phyloP scores from a whole-genome alignment of 2,329 filamentous ascomycete species.

The Westerdykella aurantiaca region DNA sequence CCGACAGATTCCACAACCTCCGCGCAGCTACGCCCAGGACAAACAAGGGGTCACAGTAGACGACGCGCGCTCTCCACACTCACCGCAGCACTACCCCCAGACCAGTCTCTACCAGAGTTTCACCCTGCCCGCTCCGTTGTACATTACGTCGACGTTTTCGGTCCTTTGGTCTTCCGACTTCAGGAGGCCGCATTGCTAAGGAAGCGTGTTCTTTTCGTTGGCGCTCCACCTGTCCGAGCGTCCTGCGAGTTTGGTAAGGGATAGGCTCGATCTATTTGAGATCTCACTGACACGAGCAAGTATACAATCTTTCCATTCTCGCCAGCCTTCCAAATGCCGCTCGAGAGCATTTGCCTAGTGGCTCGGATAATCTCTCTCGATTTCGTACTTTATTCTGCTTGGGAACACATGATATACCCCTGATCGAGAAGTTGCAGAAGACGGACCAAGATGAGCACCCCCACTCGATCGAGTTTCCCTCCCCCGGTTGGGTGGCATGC shows the following conservation, averaged over 20 bases:
- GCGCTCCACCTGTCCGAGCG: slow-evolving; percentile 76
- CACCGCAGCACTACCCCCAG: slow-evolving; percentile 52
- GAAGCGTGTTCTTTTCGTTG: slow-evolving; percentile 81
- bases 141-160: slow-evolving; percentile 73
- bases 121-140: slow-evolving; percentile 84
- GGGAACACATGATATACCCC: slow-evolving; percentile 86
- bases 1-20: slow-evolving; percentile 1
- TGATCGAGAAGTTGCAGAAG: slow-evolving; percentile 55
- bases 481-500: slow-evolving; percentile 80
- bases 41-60: slow-evolving; percentile 20
- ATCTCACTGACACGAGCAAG: slow-evolving; percentile 41
- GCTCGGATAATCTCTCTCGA: slow-evolving; percentile 55
- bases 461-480: slow-evolving; percentile 38
- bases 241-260: slow-evolving; percentile 79
- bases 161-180: slow-evolving; percentile 85
- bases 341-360: slow-evolving; percentile 60
- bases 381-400: slow-evolving; percentile 84
- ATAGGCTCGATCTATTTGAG: too few relatives aligned
- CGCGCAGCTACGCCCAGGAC: slow-evolving; percentile 2
- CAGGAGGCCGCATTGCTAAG: slow-evolving; percentile 80
- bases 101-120: slow-evolving; percentile 64
- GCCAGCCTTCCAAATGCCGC: slow-evolving; percentile 78
- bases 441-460: slow-evolving; percentile 31
- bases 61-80: slow-evolving; percentile 46
- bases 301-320: slow-evolving; percentile 90